Percentiles rank a stretch among this genome's conserved stretches.
phyloP scores from a whole-genome alignment of 805 yeast species.

The Blastobotrys terrestris region DNA sequence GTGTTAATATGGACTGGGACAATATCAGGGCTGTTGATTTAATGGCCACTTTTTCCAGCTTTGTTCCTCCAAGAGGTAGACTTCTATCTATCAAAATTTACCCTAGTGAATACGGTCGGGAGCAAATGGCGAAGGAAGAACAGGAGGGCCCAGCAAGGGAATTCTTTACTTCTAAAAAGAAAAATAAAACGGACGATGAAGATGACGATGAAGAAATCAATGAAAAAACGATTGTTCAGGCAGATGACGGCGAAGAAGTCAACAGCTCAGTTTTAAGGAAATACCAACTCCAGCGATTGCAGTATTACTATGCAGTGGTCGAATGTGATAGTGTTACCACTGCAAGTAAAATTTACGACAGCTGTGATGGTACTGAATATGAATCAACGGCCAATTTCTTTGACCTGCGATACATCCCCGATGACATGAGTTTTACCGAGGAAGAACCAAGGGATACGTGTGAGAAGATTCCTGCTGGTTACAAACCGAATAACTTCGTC shows the following conservation, averaged over 20 bases:
- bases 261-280: slow-evolving; percentile 78
- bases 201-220: slow-evolving; percentile 43
- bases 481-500: slow-evolving; percentile 74
- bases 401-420: slow-evolving; percentile 89
- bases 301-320: slow-evolving; percentile 90
- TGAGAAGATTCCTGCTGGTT: slow-evolving; percentile 62
- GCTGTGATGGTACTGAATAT: slow-evolving; percentile 91
- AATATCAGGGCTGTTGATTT: slow-evolving; percentile 81
- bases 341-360: slow-evolving; percentile 69
- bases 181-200: slow-evolving; percentile 32
- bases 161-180: slow-evolving; percentile 50
- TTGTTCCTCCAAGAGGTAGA: slow-evolving; percentile 63
- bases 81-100: slow-evolving; percentile 65
- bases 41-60: slow-evolving; percentile 76
- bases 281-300: slow-evolving; percentile 85
- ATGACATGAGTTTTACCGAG: slow-evolving; percentile 74
- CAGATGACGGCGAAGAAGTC: slow-evolving; percentile 80
- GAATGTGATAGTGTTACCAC: slow-evolving; percentile 69
- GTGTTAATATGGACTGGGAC: slow-evolving; percentile 97
- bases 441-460: slow-evolving; percentile 72
- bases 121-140: slow-evolving; percentile 84
- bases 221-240: slow-evolving; percentile 67
- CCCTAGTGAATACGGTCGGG: slow-evolving; percentile 81
- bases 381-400: slow-evolving; percentile 94
- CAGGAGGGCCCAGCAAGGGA: slow-evolving; percentile 89